Evolutionary conservation across 2,329 filamentous ascomycete genomes (phyloP).

Genomic region (Claviceps spartinae): DNA sequence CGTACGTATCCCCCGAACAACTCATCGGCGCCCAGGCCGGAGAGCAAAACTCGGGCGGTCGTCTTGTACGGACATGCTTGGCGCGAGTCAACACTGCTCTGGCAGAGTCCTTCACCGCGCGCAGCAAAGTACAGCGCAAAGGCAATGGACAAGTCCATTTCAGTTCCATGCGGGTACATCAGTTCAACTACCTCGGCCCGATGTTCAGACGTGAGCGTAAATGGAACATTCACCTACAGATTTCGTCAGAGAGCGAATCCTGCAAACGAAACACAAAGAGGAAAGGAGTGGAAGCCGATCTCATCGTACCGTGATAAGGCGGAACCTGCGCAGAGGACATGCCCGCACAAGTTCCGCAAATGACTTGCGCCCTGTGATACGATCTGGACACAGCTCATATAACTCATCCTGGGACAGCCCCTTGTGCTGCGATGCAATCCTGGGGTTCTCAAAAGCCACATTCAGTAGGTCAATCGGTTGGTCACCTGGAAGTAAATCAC

Average conservation of each 20-base stretch:
- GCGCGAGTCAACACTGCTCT: slow-evolving; percentile 13
- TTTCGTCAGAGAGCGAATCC: neutral
- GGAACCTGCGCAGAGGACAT: slow-evolving; percentile 63
- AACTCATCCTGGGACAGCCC: slow-evolving; percentile 21
- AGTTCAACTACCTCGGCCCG: slow-evolving; percentile 57
- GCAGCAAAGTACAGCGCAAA: slow-evolving; percentile 91
- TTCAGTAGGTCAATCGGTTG: slow-evolving; percentile 81
- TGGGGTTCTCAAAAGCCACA: slow-evolving; percentile 91
- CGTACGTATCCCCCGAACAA: slow-evolving; percentile 88
- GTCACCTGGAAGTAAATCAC: slow-evolving; percentile 56
- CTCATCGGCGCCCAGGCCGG: slow-evolving; percentile 89
- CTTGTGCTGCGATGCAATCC: slow-evolving; percentile 45
- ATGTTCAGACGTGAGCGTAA: slow-evolving; percentile 56
- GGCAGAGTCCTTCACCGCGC: slow-evolving; percentile 48
- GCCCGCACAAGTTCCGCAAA: slow-evolving; percentile 56
- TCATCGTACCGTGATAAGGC: slow-evolving; percentile 56
- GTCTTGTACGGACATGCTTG: slow-evolving; percentile 41
- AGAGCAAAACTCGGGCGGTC: slow-evolving; percentile 70
- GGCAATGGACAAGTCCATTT: slow-evolving; percentile 96
- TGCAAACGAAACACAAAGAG: neutral
- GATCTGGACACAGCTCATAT: slow-evolving; percentile 81
- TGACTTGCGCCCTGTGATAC: slow-evolving; percentile 70
- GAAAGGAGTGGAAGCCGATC: neutral
- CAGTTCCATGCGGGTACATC: slow-evolving; percentile 88
- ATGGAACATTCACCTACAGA: slow-evolving; percentile 62